Evolutionary conservation across 345 rosid genomes (phyloP).

Genomic region (Eucalyptus erythrocorys): DNA sequence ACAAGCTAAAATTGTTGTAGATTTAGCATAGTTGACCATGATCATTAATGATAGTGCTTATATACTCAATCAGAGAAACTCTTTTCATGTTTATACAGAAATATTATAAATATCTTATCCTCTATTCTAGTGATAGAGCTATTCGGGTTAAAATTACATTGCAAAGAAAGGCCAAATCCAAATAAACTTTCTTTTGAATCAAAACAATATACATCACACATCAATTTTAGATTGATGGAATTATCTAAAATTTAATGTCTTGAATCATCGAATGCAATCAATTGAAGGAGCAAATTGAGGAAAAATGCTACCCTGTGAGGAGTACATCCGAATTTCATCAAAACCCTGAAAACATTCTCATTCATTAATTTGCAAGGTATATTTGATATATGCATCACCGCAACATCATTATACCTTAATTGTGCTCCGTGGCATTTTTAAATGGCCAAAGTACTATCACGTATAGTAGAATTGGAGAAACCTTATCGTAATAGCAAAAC

Average conservation of each 20-base stretch:
- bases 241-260: neutral
- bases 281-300: neutral
- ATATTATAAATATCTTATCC: neutral
- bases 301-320: neutral
- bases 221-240: neutral
- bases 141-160: neutral
- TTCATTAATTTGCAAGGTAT: neutral
- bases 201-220: neutral
- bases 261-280: neutral
- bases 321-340: neutral
- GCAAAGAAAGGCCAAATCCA: neutral
- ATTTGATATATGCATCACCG: neutral
- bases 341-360: neutral
- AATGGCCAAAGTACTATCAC: neutral
- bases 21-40: neutral
- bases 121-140: neutral
- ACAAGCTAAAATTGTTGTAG: neutral
- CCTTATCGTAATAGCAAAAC: neutral
- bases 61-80: neutral
- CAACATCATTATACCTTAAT: neutral
- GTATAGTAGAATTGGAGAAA: neutral
- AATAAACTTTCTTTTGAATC: neutral
- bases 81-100: neutral
- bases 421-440: neutral
- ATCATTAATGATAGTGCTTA: neutral